Base-by-base conservation (phyloP, 2,329 filamentous ascomycete species). In the Sclerotinia sclerotiorum region DNA sequence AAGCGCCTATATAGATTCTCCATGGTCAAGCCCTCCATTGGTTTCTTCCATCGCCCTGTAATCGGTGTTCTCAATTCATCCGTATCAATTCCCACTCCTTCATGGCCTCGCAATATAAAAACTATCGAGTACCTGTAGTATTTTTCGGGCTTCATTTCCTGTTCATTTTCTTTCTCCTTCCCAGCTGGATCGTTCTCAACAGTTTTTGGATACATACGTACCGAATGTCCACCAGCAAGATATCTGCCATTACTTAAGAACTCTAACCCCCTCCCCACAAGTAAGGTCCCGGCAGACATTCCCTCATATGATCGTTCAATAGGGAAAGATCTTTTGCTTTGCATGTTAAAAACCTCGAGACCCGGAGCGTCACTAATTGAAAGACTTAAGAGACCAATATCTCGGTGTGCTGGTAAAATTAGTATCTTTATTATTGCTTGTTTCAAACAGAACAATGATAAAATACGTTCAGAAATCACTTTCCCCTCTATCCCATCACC, bases 361-460 rank as follows among this genome's bases (percentile, higher is more conserved):
- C 74, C 74, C 4, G 74, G 74, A 39, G 58, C 72, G 35, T 76
- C 74, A 17, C 74, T 73, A 49, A 73, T 71, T 13, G 74, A 73
- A 17, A 76, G 68, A 55, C 74, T 75, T 2, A 76, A 61, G 1
- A 76, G 57, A 5, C 74, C 74, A 5, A 76, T 67, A 57, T 76
- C 74, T 68, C 67, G 48, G 51, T 75, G 73, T 48, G 72, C 74
- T 75, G 5, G 6, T 35, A 19, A 5, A 5, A 39, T 62, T 27
- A 62, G 60, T 19, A 24, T 39, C 5, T 39, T 3, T 4, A 7
- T 27, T 0, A 17, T 5, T 39, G 2, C 13, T 2, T 39, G 54
- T 56, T 15, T 39, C 29, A 21, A 17, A 13, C 7, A 15, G 7
- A 19, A 21, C 3, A 17, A 52, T 5, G 48, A 61, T 13, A 24